These are phyloP conservation scores for Neurospora africana DNA, from an alignment of 495 filamentous ascomycete genomes.

Conservation along the genomic window DNA sequence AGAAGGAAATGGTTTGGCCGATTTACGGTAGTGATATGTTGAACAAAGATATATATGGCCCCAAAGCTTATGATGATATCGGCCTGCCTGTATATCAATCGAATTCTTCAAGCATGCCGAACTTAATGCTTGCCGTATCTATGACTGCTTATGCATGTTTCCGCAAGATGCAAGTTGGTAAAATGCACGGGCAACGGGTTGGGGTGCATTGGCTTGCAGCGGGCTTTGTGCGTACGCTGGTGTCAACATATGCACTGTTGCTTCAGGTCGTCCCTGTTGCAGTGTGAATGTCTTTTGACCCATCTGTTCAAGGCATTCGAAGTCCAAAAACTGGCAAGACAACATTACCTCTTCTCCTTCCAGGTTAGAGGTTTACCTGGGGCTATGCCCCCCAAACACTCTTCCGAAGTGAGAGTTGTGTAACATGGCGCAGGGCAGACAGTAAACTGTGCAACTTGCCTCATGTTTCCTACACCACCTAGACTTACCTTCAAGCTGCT, in stretches of 20 bases:
- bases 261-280: neutral
- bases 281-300: neutral
- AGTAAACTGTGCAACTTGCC: neutral
- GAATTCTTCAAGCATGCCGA: neutral
- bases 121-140: neutral
- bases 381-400: neutral
- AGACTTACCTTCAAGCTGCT: neutral
- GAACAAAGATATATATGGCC: neutral
- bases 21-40: neutral
- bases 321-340: neutral
- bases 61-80: neutral
- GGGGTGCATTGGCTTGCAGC: neutral
- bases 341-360: neutral
- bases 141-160: neutral
- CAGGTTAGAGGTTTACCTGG: neutral
- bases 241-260: neutral
- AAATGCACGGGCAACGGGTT: neutral
- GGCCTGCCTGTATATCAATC: neutral
- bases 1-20: neutral
- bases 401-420: neutral
- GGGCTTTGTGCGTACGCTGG: neutral
- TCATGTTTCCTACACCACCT: neutral
- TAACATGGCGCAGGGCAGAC: neutral
- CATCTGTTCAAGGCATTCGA: neutral
- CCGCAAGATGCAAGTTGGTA: neutral